Evolutionary conservation across 768 basidiomycete species (phyloP).

Genomic region (Boletus patriciae): DNA sequence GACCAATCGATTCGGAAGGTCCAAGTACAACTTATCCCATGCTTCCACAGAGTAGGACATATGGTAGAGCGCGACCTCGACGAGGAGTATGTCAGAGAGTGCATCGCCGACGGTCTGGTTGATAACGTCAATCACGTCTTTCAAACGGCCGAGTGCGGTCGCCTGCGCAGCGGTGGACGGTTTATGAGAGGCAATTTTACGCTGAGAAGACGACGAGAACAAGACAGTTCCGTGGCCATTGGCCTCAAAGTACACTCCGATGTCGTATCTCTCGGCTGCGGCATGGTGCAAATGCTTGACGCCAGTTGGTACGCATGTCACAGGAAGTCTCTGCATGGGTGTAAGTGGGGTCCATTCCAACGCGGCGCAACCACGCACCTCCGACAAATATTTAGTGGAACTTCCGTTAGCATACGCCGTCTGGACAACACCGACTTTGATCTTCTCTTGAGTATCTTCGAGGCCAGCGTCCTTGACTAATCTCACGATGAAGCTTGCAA

Average conservation of each 20-base stretch:
- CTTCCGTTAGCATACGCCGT: slow-evolving; percentile 98
- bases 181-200: slow-evolving; percentile 57
- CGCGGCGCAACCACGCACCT: slow-evolving; percentile 46
- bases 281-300: slow-evolving; percentile 99
- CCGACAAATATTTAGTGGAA: slow-evolving; percentile 88
- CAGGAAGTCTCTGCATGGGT: slow-evolving; percentile 75
- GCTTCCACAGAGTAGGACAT: slow-evolving; percentile 78
- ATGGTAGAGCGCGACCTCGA: slow-evolving; percentile 89
- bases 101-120: slow-evolving; percentile 99
- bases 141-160: slow-evolving; percentile 74
- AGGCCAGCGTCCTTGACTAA: slow-evolving; percentile 84
- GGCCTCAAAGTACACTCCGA: slow-evolving; percentile 99
- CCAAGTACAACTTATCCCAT: slow-evolving; percentile 93
- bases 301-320: slow-evolving; percentile 93
- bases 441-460: slow-evolving; percentile 47
- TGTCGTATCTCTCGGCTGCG: slow-evolving; percentile 84
- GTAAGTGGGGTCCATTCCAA: slow-evolving; percentile 6
- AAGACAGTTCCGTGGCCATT: slow-evolving; percentile 98
- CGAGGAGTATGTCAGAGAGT: slow-evolving; percentile 91
- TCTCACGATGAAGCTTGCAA: slow-evolving; percentile 90
- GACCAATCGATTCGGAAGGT: slow-evolving; percentile 92
- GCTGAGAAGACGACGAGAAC: slow-evolving; percentile 77
- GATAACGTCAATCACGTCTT: slow-evolving; percentile 78
- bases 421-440: slow-evolving; percentile 94
- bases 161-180: slow-evolving; percentile 82